Conservation (phyloP, 2,329 filamentous ascomycete species). For the Colletotrichum tropicicola region DNA sequence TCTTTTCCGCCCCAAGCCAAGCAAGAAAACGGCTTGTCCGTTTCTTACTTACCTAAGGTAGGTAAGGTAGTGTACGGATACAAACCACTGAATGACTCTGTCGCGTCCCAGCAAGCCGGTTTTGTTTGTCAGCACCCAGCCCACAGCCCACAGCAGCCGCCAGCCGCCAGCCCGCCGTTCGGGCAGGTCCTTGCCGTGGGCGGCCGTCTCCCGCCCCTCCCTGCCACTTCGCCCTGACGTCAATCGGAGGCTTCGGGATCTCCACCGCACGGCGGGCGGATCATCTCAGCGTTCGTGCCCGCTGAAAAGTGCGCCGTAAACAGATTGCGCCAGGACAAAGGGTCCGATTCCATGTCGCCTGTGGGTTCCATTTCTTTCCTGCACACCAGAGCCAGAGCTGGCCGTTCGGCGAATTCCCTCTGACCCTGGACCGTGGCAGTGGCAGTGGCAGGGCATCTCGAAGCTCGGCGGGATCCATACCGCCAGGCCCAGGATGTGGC, state of each 20-base stretch:
- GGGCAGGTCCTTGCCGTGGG: too few species aligned
- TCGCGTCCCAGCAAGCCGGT: neutral
- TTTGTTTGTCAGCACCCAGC: neutral
- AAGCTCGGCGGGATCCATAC: conserved; percentile 11
- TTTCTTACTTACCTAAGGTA: too few species aligned
- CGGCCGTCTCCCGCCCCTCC: conserved; percentile 20
- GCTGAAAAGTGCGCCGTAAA: too few species aligned
- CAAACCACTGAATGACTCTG: conserved; percentile 6
- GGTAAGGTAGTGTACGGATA: too few species aligned
- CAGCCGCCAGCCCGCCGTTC: too few species aligned
- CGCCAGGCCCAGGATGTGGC: too few species aligned
- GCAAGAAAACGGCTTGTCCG: conserved; percentile 1
- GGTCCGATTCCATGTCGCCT: conserved; percentile 21
- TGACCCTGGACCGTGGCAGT: neutral
- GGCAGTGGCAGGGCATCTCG: conserved; percentile 19
- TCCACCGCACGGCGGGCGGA: conserved; percentile 15
- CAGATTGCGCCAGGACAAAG: too few species aligned
- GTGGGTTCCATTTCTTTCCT: too few species aligned
- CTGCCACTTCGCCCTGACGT: conserved; percentile 18
- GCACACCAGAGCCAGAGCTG: neutral
- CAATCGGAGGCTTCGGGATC: conserved; percentile 30
- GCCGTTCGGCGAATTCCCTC: conserved; percentile 14
- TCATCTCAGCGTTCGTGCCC: too few species aligned
- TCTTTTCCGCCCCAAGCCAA: neutral
- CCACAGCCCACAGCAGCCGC: too few species aligned